Conservation (phyloP, 2,329 filamentous ascomycete species). For the Claviceps spartinae region DNA sequence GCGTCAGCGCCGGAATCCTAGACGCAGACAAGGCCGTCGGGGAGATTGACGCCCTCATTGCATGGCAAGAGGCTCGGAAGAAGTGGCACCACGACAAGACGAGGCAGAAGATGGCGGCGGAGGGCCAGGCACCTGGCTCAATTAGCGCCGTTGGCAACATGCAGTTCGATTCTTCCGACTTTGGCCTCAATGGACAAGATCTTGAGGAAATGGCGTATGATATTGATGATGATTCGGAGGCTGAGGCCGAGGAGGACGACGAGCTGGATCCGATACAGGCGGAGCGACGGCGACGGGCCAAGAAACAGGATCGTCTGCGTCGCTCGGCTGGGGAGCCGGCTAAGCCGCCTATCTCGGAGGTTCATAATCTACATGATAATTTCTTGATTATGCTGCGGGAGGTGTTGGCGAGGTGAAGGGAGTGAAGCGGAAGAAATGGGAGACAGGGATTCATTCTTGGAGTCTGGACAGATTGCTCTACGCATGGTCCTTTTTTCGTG, state of each 20-base stretch:
- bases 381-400: slow-evolving; percentile 72
- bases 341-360: slow-evolving; percentile 67
- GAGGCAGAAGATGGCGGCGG: slow-evolving; percentile 94
- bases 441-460: too few relatives aligned
- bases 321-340: slow-evolving; percentile 69
- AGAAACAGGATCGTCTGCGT: slow-evolving; percentile 66
- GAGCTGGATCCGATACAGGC: slow-evolving; percentile 77
- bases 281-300: slow-evolving; percentile 64
- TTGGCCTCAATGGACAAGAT: slow-evolving; percentile 78
- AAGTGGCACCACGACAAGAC: slow-evolving; percentile 99
- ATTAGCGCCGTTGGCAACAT: slow-evolving; percentile 36
- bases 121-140: slow-evolving; percentile 37
- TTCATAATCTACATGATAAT: slow-evolving; percentile 65
- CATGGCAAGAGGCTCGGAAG: slow-evolving; percentile 91
- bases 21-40: slow-evolving; percentile 57
- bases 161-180: slow-evolving; percentile 67
- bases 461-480: too few relatives aligned
- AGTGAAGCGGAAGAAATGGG: background rate
- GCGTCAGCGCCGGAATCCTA: slow-evolving; percentile 51
- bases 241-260: slow-evolving; percentile 62
- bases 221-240: slow-evolving; percentile 50
- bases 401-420: slow-evolving; percentile 52
- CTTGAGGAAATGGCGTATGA: slow-evolving; percentile 75
- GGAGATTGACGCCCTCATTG: slow-evolving; percentile 77
- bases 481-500: too few relatives aligned